Evolutionary conservation across 2,329 filamentous ascomycete genomes (phyloP), one percentile per base, ranked within the genome.

Genomic region (Arachnomyces sp.): DNA sequence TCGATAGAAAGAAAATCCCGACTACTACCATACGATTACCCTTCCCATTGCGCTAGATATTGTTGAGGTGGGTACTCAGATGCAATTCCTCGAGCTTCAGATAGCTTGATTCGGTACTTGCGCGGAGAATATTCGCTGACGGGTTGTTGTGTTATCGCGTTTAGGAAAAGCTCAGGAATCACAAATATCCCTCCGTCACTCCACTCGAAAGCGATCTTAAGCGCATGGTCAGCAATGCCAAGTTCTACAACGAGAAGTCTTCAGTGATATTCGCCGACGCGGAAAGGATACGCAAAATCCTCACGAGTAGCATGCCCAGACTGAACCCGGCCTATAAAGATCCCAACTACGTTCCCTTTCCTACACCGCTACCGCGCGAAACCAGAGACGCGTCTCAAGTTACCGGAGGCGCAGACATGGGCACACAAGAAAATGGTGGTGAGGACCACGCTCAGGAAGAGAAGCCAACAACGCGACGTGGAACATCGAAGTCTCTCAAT

Each of bases 271-370:
- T 83, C 56, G 82, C 87, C 32, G 87, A 95, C 66, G 86, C 88
- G 7, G 88, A 95, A 62, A 79, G 86, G 36, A 77, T 95, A 34
- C 77, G 88, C 34, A 95, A 94, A 65, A 82, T 86, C 3, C 73
- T 90, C 31, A 89, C 84, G 59, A 90, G 89, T 54, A 87, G 80
- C 60, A 94, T 94, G 87, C 82, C 81, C 41, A 84, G 84, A 60
- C 75, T 82, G 52, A 94, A 95, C 53, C 87, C 88, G 11, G 86
- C 85, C 12, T 94, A 94, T 61, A 77, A 78, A 46, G 66, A 77
- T 48, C 69, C 72, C 12, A 71, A 74, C 34, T 92, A 93, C 55
- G 73, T 77, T 44, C 82, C 84, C 4, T 72, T 83, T 34, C 76
- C 86, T 4, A 87, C 86, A 1, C 84, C 86, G 0, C 70, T 89